Conservation (phyloP, 345 rosid species). For the Melaleuca alternifolia region DNA sequence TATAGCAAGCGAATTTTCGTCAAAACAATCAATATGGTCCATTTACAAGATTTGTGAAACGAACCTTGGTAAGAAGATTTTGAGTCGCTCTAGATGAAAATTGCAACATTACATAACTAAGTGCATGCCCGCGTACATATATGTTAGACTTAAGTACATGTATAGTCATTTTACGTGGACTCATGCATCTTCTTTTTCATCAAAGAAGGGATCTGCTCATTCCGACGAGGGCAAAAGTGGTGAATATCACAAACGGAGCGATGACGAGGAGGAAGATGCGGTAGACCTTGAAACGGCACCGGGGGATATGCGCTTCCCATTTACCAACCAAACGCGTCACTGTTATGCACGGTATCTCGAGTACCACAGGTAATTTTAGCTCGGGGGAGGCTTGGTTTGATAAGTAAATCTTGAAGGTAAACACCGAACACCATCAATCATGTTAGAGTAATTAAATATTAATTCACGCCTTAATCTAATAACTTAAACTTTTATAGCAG, state of each 20-base stretch:
- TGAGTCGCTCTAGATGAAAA: background rate
- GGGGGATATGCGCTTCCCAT: background rate
- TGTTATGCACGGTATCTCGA: conserved; percentile 21
- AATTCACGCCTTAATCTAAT: no score
- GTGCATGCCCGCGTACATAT: background rate
- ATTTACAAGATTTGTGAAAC: background rate
- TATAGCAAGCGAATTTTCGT: background rate
- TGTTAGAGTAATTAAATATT: no score
- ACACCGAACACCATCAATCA: no score
- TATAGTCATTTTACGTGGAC: background rate
- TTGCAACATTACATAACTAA: background rate
- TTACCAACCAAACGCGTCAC: conserved; percentile 13
- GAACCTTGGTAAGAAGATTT: background rate
- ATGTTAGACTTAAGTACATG: background rate
- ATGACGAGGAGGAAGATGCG: background rate
- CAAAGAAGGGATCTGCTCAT: background rate
- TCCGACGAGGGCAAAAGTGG: background rate
- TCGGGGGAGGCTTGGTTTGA: background rate
- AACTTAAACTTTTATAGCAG: no score
- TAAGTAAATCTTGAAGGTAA: background rate
- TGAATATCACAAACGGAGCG: background rate
- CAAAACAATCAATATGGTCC: background rate
- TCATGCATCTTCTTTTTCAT: background rate
- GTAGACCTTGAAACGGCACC: conserved; percentile 3
- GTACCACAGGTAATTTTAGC: conserved; percentile 2